Evolutionary conservation across 2,329 filamentous ascomycete species (phyloP).

Genomic region (Fusarium globosum): DNA sequence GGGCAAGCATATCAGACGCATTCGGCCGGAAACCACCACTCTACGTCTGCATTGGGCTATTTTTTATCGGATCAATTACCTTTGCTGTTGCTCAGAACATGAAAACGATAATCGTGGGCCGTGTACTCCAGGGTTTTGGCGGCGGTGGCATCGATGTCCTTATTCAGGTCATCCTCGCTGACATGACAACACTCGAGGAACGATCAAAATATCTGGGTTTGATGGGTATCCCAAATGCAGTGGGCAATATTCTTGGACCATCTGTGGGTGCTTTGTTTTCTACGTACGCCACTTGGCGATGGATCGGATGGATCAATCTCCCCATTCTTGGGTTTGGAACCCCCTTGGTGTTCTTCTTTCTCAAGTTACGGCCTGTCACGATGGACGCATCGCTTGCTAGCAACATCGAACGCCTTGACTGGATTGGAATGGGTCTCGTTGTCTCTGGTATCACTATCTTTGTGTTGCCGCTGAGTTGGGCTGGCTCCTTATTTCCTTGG

Average conservation of each 20-base stretch:
- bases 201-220: constrained; percentile 3
- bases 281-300: constrained; percentile 13
- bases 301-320: constrained; percentile 19
- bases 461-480: constrained; percentile 18
- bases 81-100: constrained; percentile 19
- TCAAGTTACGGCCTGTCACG: constrained; percentile 1
- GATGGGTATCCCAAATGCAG: constrained; percentile 14
- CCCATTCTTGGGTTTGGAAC: constrained; percentile 13
- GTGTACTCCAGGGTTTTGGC: constrained; percentile 16
- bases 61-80: constrained; percentile 5
- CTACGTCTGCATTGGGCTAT: constrained; percentile 2
- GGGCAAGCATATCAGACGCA: constrained; percentile 21
- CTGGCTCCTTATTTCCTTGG: constrained; percentile 17
- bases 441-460: constrained; percentile 12
- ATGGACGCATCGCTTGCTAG: background rate
- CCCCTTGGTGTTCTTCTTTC: constrained; percentile 15
- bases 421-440: constrained; percentile 12
- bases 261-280: constrained; percentile 3
- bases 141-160: constrained; percentile 20
- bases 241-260: constrained; percentile 10
- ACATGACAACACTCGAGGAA: constrained; percentile 14
- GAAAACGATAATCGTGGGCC: constrained; percentile 8
- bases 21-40: constrained; percentile 17
- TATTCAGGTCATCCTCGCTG: constrained; percentile 9
- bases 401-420: constrained; percentile 17